Base-by-base conservation (phyloP, 768 basidiomycete genomes). In the Gloeostereum incarnatum region DNA sequence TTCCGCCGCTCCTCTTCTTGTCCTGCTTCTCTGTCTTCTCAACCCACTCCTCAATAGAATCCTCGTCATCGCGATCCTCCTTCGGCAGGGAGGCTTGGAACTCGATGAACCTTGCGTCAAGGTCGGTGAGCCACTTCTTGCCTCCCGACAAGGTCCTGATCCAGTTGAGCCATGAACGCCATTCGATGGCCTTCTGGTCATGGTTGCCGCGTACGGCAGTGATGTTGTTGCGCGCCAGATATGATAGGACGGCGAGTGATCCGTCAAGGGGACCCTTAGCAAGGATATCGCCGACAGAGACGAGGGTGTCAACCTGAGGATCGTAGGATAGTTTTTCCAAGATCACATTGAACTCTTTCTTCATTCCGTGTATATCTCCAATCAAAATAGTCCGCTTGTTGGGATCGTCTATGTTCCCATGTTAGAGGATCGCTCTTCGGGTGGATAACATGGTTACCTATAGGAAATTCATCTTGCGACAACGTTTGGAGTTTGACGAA, bases 121-220 rank as follows among this genome's bases (percentile, higher is more conserved):
- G 69, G n/a, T 66, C 50, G 6, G 55, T 44, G 5, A 91, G 65
- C 78, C 86, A 91, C 18, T 62, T 51, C 18, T 37, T 51, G 1
- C 66, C 69, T n/a, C 64, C 69, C 0, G 64, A 58, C 18, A 69
- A 53, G 6, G 56, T 44, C 10, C 56, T 44, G 40, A 93, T 76
- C 88, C 89, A 94, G 13, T 82, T 66, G 36, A 86, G 71, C 89
- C 90, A 98, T 1, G 69, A 63, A 18, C 79, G 69, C 93, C 93
- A 96, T 60, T 94, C 85, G 31, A 97, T 70, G 31, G 92, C 75
- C 45, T 71, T 71, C 58, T 97, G 90, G 60, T 98, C 93, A 52
- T 97, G 89, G 55, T 98, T 98, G 0, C 94, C 93, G 21, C 93
- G 76, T 3, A 96, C 89, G 11, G 90, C 91, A 17, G 70, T 70